Conservation (phyloP, 495 filamentous ascomycete genomes). For the Podospora pseudopauciseta region DNA sequence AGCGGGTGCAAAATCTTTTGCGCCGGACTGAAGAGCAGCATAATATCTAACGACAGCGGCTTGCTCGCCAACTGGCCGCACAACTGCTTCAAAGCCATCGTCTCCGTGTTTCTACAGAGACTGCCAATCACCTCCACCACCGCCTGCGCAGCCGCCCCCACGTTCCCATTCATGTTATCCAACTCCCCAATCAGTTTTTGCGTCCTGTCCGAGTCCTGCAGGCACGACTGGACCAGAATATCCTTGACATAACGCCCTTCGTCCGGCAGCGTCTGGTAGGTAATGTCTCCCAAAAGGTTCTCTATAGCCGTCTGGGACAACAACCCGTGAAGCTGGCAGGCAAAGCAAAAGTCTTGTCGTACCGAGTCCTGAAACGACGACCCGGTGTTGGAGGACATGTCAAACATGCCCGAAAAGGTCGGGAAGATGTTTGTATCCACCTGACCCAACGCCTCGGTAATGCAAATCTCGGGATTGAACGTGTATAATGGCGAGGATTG, state of each 20-base stretch:
- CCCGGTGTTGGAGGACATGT: constrained; percentile 59
- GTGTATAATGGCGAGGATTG: constrained; percentile 52
- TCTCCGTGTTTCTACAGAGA: constrained; percentile 80
- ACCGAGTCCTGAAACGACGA: constrained; percentile 76
- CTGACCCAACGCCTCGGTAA: constrained; percentile 70
- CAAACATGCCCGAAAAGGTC: constrained; percentile 74
- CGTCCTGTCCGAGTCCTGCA: constrained; percentile 63
- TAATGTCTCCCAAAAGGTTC: constrained; percentile 75
- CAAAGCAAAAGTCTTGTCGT: constrained; percentile 86
- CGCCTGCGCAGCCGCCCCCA: constrained; percentile 79
- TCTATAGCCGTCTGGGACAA: constrained; percentile 77
- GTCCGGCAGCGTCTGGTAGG: constrained; percentile 74
- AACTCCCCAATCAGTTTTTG: constrained; percentile 74
- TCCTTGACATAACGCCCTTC: constrained; percentile 74
- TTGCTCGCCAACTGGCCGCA: constrained; percentile 78
- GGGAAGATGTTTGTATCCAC: constrained; percentile 78
- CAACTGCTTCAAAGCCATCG: constrained; percentile 81
- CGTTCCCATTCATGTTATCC: constrained; percentile 92
- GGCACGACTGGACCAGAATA: constrained; percentile 68
- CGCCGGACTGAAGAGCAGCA: constrained; percentile 79
- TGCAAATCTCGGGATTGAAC: constrained; percentile 70
- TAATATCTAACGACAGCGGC: constrained; percentile 73
- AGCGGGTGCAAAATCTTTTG: constrained; percentile 75
- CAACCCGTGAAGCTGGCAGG: constrained; percentile 80
- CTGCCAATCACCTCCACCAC: constrained; percentile 76